These are phyloP conservation scores for Oryza rufipogon DNA, from an alignment of 176 grass and related monocot genomes.

Conservation along the genomic window DNA sequence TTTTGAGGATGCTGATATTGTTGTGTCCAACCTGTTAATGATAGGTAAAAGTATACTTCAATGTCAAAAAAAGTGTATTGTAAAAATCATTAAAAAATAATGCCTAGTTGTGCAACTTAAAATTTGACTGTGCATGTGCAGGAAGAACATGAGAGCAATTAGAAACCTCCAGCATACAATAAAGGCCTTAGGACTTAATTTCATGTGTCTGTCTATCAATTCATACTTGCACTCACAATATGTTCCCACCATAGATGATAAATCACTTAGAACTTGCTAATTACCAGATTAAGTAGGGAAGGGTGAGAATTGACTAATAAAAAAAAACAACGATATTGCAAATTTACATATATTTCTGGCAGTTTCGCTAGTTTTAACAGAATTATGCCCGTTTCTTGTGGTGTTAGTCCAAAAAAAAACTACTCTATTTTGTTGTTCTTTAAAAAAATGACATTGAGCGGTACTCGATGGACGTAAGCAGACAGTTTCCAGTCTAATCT, in stretches of 20 bases:
- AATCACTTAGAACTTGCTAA: background rate
- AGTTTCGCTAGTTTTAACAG: conserved; percentile 14
- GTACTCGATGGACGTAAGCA: background rate
- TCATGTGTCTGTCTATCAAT: conserved; percentile 12
- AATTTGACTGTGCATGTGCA: background rate
- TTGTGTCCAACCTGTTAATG: conserved; percentile 84
- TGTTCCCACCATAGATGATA: background rate
- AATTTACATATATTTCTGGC: conserved; percentile 19
- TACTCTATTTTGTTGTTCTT: background rate
- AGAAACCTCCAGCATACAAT: background rate
- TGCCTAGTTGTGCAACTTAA: conserved; percentile 17
- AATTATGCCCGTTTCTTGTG: background rate
- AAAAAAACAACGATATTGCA: conserved; percentile 10
- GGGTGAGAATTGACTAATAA: background rate
- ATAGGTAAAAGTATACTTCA: background rate
- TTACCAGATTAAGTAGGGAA: background rate
- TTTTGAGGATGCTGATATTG: conserved; percentile 95
- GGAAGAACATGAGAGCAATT: conserved; percentile 14
- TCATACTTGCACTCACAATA: conserved; percentile 1
- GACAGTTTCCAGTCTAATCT: conserved; percentile 2
- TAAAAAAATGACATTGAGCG: background rate
- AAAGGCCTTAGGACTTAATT: background rate
- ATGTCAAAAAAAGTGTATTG: background rate
- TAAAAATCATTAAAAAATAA: conserved; percentile 28
- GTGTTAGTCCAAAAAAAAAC: background rate